These are phyloP conservation scores for Torulaspora delbrueckii DNA, from an alignment of 805 yeast genomes.

Conservation along the genomic window DNA sequence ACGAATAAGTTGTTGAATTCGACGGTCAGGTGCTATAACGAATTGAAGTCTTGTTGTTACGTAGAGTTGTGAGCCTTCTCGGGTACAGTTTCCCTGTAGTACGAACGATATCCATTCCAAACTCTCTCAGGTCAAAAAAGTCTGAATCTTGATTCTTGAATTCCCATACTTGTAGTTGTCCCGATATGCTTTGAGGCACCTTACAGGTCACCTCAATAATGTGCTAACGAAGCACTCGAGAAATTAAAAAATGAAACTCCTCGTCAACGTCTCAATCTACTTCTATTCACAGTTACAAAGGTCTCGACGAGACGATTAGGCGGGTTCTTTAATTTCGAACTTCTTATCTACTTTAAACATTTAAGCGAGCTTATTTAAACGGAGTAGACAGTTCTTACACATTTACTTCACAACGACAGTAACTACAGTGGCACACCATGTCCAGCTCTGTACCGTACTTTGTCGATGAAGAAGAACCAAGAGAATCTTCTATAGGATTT, in stretches of 20 bases:
- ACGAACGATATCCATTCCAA: too few relatives aligned
- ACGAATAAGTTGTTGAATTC: too few relatives aligned
- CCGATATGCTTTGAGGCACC: neutral
- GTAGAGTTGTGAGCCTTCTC: too few relatives aligned
- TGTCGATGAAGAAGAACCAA: constrained; percentile 6
- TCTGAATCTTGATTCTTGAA: too few relatives aligned
- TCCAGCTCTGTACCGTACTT: constrained; percentile 5
- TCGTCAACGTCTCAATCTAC: too few relatives aligned
- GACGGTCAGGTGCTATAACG: too few relatives aligned
- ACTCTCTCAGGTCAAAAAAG: too few relatives aligned
- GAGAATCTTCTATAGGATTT: constrained; percentile 16
- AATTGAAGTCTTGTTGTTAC: too few relatives aligned
- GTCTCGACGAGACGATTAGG: neutral
- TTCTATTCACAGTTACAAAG: neutral
- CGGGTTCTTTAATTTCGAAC: neutral
- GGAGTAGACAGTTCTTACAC: neutral
- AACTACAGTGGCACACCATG: neutral
- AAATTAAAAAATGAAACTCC: too few relatives aligned
- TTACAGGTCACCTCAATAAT: neutral
- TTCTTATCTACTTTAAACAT: neutral
- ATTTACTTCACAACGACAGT: neutral
- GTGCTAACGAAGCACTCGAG: neutral
- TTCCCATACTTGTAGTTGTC: neutral
- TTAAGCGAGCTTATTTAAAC: neutral
- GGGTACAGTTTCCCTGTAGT: too few relatives aligned